Base-by-base conservation (phyloP, 495 filamentous ascomycete genomes). In the Penicillium psychrofluorescens region DNA sequence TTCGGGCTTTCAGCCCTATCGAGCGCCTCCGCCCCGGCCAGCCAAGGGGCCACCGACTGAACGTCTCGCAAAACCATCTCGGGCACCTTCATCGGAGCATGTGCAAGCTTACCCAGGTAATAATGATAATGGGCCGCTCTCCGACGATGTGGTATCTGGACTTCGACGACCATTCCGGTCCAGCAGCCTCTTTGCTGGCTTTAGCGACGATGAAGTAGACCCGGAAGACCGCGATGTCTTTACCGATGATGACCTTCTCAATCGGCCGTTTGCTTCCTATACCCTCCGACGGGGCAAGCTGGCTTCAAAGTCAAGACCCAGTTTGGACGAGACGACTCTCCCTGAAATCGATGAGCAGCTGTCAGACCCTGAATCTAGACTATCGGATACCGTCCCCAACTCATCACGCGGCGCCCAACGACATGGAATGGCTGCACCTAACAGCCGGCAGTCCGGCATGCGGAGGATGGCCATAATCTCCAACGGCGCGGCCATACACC, bases 171-270 rank as follows among this genome's bases (percentile, higher is more conserved):
- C 86, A 2, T 78, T 82, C 48, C 72, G 86, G 46, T 82, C 85
- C 29, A 89, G 84, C 54, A 90, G 85, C 58, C 68, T 95, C n/a
- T 91, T 92, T 56, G 86, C 86, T 14, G 87, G 86, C 1, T 91
- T 94, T 49, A 79, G 66, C 36, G 78, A 77, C 36, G 71, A 77
- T 28, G 68, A 76, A 38, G 47, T 40, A 6, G 50, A 52, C 14
- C 56, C 61, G 2, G 51, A 40, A 10, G 61, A 65, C n/a, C 64
- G 62, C 11, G 66, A 72, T 42, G 63, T 75, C 28, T 69, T 84
- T 44, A 70, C 64, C 1, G 70, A 74, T 35, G 67, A 74, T 38
- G 68, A 70, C 9, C 51, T 74, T 7, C 58, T 71, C 13, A 66
- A 64, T 36, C 59, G 70, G 11, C 70, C 70, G 8, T 67, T 67